phyloP scores from a whole-genome alignment of 2,329 filamentous ascomycete species.

The Mariannaea elegans region DNA sequence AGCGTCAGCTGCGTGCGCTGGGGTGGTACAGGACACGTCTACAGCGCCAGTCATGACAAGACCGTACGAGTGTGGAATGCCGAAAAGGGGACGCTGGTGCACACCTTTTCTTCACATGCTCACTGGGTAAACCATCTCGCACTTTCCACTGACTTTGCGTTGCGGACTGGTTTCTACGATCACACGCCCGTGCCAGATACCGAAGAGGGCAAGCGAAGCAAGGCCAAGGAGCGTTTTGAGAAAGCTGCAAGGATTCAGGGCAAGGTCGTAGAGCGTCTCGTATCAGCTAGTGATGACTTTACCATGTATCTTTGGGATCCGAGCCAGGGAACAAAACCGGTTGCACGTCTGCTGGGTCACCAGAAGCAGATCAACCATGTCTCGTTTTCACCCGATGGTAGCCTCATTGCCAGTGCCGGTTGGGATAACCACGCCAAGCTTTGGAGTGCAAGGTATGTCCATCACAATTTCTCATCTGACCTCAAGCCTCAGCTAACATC shows the following conservation, averaged over 20 bases:
- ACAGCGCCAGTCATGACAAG: constrained; percentile 90
- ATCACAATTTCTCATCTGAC: not conserved
- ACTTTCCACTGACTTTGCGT: constrained; percentile 88
- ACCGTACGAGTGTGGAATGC: constrained; percentile 92
- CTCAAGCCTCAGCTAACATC: constrained; percentile 25
- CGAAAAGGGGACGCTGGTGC: constrained; percentile 78
- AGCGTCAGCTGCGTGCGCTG: constrained; percentile 91
- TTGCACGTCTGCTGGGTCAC: constrained; percentile 90
- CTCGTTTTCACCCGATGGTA: constrained; percentile 89
- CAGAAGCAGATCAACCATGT: constrained; percentile 98
- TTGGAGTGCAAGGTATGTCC: constrained; percentile 78
- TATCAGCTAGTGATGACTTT: constrained; percentile 94
- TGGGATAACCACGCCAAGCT: constrained; percentile 97
- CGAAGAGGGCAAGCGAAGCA: constrained; percentile 74
- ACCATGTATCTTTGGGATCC: constrained; percentile 98
- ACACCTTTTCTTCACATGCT: constrained; percentile 82
- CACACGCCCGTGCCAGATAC: constrained; percentile 75
- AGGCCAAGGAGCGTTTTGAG: constrained; percentile 84
- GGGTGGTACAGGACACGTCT: constrained; percentile 89
- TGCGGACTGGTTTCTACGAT: constrained; percentile 87
- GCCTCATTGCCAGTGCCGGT: constrained; percentile 84
- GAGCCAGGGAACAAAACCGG: constrained; percentile 77
- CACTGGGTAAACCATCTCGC: constrained; percentile 98
- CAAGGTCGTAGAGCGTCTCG: constrained; percentile 81
- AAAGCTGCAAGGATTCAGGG: constrained; percentile 82